Percentiles rank a stretch among this genome's conserved stretches.
These are phyloP conservation scores for Lippia alba DNA, from an alignment of 305 asterid genomes.

Conservation along the genomic window DNA sequence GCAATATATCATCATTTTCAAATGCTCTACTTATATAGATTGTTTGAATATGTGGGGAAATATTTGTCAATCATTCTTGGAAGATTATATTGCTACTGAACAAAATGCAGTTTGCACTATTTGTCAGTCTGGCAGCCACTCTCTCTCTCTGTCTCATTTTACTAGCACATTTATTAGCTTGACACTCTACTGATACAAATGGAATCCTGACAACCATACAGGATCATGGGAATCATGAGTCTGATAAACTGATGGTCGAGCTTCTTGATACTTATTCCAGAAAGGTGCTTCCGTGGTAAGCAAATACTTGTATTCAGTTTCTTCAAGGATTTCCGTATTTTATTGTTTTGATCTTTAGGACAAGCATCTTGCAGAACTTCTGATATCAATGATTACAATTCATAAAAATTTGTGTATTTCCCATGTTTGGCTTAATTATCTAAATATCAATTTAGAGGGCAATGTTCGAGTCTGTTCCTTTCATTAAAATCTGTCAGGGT, in stretches of 20 bases:
- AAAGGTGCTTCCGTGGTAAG: slow-evolving; percentile 88
- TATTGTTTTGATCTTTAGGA: neutral
- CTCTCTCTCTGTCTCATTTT: neutral
- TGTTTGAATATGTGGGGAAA: slow-evolving; percentile 21
- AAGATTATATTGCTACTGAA: slow-evolving; percentile 8
- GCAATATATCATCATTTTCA: slow-evolving; percentile 16
- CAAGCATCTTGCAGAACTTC: neutral
- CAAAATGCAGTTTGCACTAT: slow-evolving; percentile 19
- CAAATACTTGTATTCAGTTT: neutral
- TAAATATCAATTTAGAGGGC: too few relatives aligned
- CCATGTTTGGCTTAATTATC: neutral
- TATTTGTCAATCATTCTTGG: neutral
- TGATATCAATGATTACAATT: slow-evolving; percentile 10
- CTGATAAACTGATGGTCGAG: slow-evolving; percentile 52
- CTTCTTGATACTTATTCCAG: slow-evolving; percentile 78
- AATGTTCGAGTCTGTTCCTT: too few relatives aligned
- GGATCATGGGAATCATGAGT: slow-evolving; percentile 59
- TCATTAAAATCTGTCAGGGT: neutral
- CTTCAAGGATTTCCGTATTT: slow-evolving; percentile 17
- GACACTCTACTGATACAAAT: slow-evolving; percentile 33
- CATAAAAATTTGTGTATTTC: slow-evolving; percentile 1
- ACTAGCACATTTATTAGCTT: slow-evolving; percentile 30
- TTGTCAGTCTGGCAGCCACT: neutral
- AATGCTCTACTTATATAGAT: slow-evolving; percentile 13
- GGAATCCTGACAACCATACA: slow-evolving; percentile 42